Evolutionary conservation across 2,329 filamentous ascomycete genomes (phyloP), one percentile per base, ranked within the genome.

Genomic region (Aspergillus aculeatus): DNA sequence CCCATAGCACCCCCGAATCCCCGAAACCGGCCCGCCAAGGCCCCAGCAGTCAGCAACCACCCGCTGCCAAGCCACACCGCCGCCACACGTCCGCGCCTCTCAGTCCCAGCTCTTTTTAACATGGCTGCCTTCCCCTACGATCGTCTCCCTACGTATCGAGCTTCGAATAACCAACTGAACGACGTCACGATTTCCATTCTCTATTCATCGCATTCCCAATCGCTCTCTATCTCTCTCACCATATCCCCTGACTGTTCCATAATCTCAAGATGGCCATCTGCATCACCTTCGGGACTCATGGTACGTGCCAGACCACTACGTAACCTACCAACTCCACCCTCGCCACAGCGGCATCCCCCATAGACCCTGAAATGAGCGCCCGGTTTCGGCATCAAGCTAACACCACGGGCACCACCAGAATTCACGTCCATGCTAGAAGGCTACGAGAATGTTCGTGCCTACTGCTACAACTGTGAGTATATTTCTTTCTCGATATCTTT

Each of bases 401-500:
- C 35, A 32, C 21, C 3, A 29, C 26, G 7, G 7, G 26, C 26
- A 29, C 38, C 48, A 48, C 5, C 61, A 80, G 78, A 80, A 60
- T 80, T 80, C 64, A 75, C 77, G 2, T 77, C 73, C 41, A 73
- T 71, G 62, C 71, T 80, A 24, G 69, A 79, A 63, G 78, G 77
- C n/a, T 80, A 79, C 56, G 77, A 80, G 64, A 69, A 78, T 57
- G 74, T 78, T 35, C 75, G 77, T 50, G 78, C 78, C 47, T 78
- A 79, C 65, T 80, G 78, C 60, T 74, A 78, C 55, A 80, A 80
- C 61, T 80, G 78, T 76, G 62, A 68, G 75, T 66, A 9, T 12
- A 19, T 19, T 10, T 5, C 32, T 4, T 1, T 1, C 2, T 14
- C 5, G 2, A 0, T 12, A 35, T 16, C 3, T 16, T 35, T 35